Evolutionary conservation across 257 asterid genomes (phyloP), one percentile per base, ranked within the genome.

Genomic region (Ajuga chamaepitys): DNA sequence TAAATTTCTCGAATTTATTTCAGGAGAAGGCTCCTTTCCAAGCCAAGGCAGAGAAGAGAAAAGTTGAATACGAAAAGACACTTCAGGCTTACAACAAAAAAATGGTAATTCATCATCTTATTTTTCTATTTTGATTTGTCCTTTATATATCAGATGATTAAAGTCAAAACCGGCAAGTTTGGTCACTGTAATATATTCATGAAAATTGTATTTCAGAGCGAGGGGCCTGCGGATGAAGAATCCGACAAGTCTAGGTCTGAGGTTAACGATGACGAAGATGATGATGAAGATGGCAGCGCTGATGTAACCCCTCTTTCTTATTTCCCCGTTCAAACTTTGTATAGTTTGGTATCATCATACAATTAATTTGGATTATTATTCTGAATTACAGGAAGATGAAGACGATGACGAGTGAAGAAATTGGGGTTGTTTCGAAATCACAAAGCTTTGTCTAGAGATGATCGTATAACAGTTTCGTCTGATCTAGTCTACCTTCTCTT

Each of bases 21-120:
- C 47, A 89, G 97, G 97, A 89, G 51, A 87, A 89, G 70, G 95
- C 97, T 4, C 97, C 95, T 0, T 87, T 25, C 70, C 51, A 78
- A 22, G 83, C 95, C 0, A 85, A 85, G 73, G 91, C 97, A 1
- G 95, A 89, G 56, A 89, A 87, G 54, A 79, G 97, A 68, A 89
- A 89, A 79, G 79, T 13, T 0, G 95, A 89, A 4, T 89, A 89
- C 35, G 95, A 87, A 37, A 85, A 83, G 76, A 81, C 9, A 34
- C 74, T 89, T n/a, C 76, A 72, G 30, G 97, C 94, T 8, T 89
- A 89, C 87, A 87, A 89, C 66, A 87, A 79, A 24, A 82, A 40
- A 75, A 3, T 73, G 25, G 97, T 89, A 75, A 51, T 10, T 37
- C 18, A 34, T 30, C 4, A 6, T 34, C 30, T 16, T 42, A 2